Conservation (phyloP, 352 stramenopile genomes). For the Phytophthora pistaciae region DNA sequence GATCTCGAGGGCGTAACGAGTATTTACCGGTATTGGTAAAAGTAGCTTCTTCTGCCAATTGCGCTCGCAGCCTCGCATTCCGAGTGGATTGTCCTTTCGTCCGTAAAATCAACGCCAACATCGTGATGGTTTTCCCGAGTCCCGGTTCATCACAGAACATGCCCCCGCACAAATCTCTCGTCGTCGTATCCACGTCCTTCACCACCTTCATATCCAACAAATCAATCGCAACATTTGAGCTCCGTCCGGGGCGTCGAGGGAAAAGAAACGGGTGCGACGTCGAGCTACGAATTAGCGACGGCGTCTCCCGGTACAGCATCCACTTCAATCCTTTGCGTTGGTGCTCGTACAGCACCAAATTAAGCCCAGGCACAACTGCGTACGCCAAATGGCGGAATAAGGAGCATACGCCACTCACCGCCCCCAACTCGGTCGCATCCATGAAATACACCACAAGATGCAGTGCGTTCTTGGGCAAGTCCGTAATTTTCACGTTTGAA, state of each 20-base stretch:
- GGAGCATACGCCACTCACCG: conserved; percentile 57
- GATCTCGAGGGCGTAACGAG: conserved; percentile 37
- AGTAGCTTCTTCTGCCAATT: conserved; percentile 1
- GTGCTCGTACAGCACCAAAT: conserved; percentile 70
- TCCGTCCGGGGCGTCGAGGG: conserved; percentile 1
- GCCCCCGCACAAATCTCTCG: conserved; percentile 58
- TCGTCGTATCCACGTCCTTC: conserved; percentile 6
- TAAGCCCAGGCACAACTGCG: conserved; percentile 72
- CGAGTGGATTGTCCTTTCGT: conserved; percentile 54
- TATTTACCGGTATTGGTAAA: background rate
- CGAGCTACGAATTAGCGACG: conserved; percentile 7
- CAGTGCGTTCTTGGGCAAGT: conserved; percentile 56
- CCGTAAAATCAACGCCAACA: conserved; percentile 71
- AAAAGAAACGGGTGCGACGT: conserved; percentile 64
- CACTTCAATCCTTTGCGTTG: conserved; percentile 75
- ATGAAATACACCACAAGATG: conserved; percentile 63
- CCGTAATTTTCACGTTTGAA: conserved; percentile 38
- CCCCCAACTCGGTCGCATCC: conserved; percentile 51
- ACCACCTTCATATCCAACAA: conserved; percentile 50
- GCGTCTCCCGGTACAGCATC: conserved; percentile 70
- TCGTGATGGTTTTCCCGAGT: conserved; percentile 82
- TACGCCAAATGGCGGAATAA: conserved; percentile 69
- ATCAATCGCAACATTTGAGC: conserved; percentile 37
- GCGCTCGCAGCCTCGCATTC: background rate
- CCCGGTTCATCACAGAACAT: conserved; percentile 82